Evolutionary conservation across 331 rosid species (phyloP).

Genomic region (Telfairia occidentalis): DNA sequence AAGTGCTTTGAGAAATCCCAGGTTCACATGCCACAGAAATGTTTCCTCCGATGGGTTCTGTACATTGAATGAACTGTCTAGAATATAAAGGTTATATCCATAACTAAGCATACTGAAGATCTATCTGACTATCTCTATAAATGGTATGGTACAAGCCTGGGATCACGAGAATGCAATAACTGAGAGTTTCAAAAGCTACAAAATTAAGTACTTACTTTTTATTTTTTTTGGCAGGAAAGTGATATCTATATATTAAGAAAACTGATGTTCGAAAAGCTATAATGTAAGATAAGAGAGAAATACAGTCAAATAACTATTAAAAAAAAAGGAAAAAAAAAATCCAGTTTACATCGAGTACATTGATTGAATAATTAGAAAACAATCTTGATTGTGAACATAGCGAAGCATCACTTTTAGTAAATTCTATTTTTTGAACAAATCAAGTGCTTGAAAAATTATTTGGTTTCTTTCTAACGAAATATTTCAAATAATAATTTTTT

Average conservation of each 20-base stretch:
- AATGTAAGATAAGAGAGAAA: not conserved
- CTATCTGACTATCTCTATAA: not conserved
- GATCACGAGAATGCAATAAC: not conserved
- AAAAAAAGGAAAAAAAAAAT: too few species aligned
- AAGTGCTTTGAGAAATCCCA: conserved; percentile 28
- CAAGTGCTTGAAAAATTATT: too few species aligned
- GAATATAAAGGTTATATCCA: not conserved
- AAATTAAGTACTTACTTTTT: not conserved
- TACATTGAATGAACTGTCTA: conserved; percentile 18
- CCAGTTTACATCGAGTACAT: too few species aligned
- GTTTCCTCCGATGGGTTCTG: conserved; percentile 92
- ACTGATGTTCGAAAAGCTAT: too few species aligned
- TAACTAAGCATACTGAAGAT: not conserved
- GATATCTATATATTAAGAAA: not conserved
- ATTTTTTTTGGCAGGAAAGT: not conserved
- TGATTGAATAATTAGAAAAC: too few species aligned
- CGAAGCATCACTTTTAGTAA: too few species aligned
- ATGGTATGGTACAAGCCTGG: not conserved
- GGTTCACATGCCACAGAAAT: conserved; percentile 55
- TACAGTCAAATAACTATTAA: too few species aligned
- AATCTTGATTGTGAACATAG: too few species aligned
- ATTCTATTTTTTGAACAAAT: too few species aligned
- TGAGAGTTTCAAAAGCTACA: not conserved
- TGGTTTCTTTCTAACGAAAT: too few species aligned
- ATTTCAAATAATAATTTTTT: too few species aligned